Evolutionary conservation across 1,284 basidiomycete genomes (phyloP), one percentile per base, ranked within the genome.

Genomic region (Earliella scabrosa): DNA sequence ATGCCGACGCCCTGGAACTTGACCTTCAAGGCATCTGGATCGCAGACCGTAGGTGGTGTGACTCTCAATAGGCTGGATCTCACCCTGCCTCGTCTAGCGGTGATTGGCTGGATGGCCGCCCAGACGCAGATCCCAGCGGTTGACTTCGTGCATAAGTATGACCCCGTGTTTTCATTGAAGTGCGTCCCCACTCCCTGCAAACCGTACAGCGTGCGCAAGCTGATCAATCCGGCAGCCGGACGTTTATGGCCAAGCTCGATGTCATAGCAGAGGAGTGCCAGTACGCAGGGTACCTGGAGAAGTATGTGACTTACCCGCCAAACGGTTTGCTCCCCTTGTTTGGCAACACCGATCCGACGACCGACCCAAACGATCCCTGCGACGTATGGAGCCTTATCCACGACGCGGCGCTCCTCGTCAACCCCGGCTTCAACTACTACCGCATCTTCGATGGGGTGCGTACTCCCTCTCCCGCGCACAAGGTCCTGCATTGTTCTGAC

Each of bases 381-480:
- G 85, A 89, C 65, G 65, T 90, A 2, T 90, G 87, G 86, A 77
- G 82, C 39, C 71, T 75, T 36, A 85, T 90, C 45, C 84, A 87
- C 64, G 68, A 82, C 16, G 84, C 79, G 0, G 83, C 87, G 0
- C 61, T 89, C 21, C 56, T 70, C 2, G 71, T 87, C 58, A 90
- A 92, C 66, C 89, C 88, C 0, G 90, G 86, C 2, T 92, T 92
- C 73, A 79, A 93, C 65, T 78, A 89, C 8, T 92, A 92, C 68
- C 79, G 86, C 31, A 86, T 91, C 50, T 88, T 90, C 69, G 87
- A 88, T 67, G 87, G 82, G 21, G 80, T 75, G 49, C 58, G 78
- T 68, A 2, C 10, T 20, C 16, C 27, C 21, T 21, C 32, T 35
- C 32, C 2, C 49, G 34, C 61, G 40, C 20, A 10, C 4, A 23